Base-by-base conservation (phyloP, 2,329 filamentous ascomycete species). In the Trichophyton rubrum region DNA sequence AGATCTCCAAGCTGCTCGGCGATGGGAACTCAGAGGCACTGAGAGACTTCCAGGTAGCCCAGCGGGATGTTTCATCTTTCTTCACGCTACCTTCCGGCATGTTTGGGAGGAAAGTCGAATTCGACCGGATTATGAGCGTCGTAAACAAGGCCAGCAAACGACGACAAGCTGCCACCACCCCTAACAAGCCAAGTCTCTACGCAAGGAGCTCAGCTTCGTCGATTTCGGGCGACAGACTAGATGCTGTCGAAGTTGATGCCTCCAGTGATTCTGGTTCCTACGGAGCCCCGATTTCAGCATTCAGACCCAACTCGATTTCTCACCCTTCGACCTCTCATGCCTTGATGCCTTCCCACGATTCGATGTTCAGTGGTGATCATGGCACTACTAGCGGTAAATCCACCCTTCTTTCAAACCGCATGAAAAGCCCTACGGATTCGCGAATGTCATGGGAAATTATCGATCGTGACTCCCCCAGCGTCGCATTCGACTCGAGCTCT, bases 11-110 rank as follows among this genome's bases (percentile, higher is more conserved):
- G 64, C 80, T 92, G 41, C 77, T 96, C 5, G 84, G 82, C 2
- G 84, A 90, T 67, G 91, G 90, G 17, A 86, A 96, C 66, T 80
- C 81, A 63, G 76, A 82, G 59, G 84, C 85, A 0, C 77, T 96
- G 59, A 84, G 84, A 62, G 80, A 86, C 43, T 95, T 89, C 79
- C 80, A 83, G 64, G 85, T 95, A 62, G 91, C 84, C 11, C 83
- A 85, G n/a, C 89, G 85, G 61, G 92, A 97, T 72, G 85, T 96
- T 0, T 95, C 90, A 0, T 95, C 90, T 3, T 93, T 95, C 69
- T 96, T 96, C 74, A 87, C 90, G 66, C 80, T 96, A 20, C 92
- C 92, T 0, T 82, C 84, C 0, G 79, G 80, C 61, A 90, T 95
- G 79, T 88, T 96, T 65, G 92, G 92, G 2, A 83, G 91, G 40